Conservation (phyloP, 306 rosid genomes). For the Astragalus glycyphyllos region DNA sequence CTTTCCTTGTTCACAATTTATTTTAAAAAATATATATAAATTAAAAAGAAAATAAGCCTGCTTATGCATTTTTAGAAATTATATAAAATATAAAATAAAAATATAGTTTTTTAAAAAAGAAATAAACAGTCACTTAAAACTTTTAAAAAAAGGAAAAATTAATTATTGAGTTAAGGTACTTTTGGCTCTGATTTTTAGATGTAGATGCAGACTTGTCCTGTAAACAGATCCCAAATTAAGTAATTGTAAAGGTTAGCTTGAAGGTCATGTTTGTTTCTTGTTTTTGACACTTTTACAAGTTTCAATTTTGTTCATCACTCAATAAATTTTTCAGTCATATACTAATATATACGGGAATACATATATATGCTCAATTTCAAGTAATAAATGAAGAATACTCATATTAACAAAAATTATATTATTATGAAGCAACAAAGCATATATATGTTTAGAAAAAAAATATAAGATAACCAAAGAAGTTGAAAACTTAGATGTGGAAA, state of each 20-base stretch:
- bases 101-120: background rate
- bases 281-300: conserved; percentile 10
- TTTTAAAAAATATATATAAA: background rate
- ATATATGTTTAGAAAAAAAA: background rate
- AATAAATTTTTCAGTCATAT: background rate
- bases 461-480: background rate
- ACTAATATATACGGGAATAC: no score
- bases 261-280: background rate
- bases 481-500: background rate
- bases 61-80: background rate
- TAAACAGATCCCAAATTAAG: conserved; percentile 5
- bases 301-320: background rate
- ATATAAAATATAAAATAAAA: background rate
- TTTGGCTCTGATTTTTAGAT: conserved; percentile 39
- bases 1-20: background rate
- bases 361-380: background rate
- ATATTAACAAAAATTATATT: background rate
- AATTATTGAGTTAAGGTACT: background rate
- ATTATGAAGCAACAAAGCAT: background rate
- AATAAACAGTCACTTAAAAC: background rate
- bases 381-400: background rate
- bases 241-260: background rate
- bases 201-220: background rate
- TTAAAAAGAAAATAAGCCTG: background rate
- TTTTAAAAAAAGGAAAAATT: background rate